phyloP scores from a whole-genome alignment of 192 early-diverging fungal genomes.

The Coemansia sp. region DNA sequence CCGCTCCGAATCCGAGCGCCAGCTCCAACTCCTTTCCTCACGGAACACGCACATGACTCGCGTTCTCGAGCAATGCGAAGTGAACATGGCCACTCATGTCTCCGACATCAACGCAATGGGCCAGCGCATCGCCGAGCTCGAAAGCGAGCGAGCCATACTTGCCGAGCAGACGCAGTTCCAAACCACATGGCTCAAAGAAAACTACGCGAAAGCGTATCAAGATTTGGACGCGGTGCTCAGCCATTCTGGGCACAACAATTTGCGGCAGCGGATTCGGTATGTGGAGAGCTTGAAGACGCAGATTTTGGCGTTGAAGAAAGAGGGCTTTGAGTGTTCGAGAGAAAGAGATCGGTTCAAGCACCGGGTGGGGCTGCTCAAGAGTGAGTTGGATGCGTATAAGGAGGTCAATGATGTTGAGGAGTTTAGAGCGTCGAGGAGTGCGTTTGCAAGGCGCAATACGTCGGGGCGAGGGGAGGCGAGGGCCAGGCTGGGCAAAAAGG shows the following conservation, averaged over 20 bases:
- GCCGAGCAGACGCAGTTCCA: constrained; percentile 51
- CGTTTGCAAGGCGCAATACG: constrained; percentile 1
- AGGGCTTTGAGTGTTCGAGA: constrained; percentile 33
- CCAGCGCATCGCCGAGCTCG: constrained; percentile 37
- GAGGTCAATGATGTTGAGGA: constrained; percentile 42
- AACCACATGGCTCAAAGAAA: constrained; percentile 51
- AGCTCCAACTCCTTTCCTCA: constrained; percentile 14
- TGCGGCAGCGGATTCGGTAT: constrained; percentile 49
- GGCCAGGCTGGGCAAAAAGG: constrained; percentile 7
- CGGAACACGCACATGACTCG: constrained; percentile 19
- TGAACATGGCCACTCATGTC: constrained; percentile 35
- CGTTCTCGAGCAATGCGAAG: constrained; percentile 43
- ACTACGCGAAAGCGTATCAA: constrained; percentile 42
- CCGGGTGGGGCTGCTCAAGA: constrained; percentile 24
- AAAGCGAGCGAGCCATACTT: constrained; percentile 41
- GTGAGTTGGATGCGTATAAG: constrained; percentile 49
- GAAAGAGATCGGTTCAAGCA: constrained; percentile 36
- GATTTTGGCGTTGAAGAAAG: constrained; percentile 43
- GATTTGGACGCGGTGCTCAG: constrained; percentile 38
- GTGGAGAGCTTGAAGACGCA: constrained; percentile 45
- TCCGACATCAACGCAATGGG: constrained; percentile 28
- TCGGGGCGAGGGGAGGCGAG: no score
- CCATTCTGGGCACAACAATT: constrained; percentile 37
- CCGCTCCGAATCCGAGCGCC: constrained; percentile 19
- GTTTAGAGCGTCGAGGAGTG: constrained; percentile 5